Conservation (phyloP, 495 filamentous ascomycete species). For the Penicillium ucsense region DNA sequence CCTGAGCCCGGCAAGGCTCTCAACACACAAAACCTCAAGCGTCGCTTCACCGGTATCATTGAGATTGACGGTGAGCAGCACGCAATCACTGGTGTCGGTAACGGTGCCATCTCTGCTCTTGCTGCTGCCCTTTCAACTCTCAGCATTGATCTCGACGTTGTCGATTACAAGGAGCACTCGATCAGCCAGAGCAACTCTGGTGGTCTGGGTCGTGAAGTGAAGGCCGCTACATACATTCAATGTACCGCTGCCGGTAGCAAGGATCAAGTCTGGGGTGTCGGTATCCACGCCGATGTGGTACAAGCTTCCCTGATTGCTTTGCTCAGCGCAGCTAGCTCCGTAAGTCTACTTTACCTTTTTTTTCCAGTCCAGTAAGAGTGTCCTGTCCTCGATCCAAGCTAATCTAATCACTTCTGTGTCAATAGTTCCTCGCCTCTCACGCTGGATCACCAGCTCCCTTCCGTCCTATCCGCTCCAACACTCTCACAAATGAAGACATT, state of each 20-base stretch:
- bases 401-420: no score
- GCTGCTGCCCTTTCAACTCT: constrained; percentile 71
- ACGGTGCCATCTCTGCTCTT: constrained; percentile 82
- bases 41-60: constrained; percentile 81
- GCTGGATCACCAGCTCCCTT: constrained; percentile 39
- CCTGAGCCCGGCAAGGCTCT: constrained; percentile 57
- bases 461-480: constrained; percentile 38
- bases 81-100: constrained; percentile 67
- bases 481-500: constrained; percentile 35
- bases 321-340: constrained; percentile 78
- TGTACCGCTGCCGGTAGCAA: constrained; percentile 62
- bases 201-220: constrained; percentile 66
- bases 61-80: constrained; percentile 76
- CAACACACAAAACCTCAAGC: constrained; percentile 65
- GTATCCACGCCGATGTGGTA: constrained; percentile 89
- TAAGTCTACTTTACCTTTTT: constrained; percentile 38
- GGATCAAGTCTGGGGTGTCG: constrained; percentile 83
- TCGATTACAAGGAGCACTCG: constrained; percentile 93
- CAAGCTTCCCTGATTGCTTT: constrained; percentile 87
- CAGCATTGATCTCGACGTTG: constrained; percentile 86
- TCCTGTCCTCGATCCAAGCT: neutral
- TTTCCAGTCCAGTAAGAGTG: constrained; percentile 3
- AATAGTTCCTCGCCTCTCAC: constrained; percentile 37
- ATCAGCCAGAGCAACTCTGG: constrained; percentile 30
- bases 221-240: constrained; percentile 91